Conservation (phyloP, 108 stramenopile species). For the Cyclostephanos tholiformis region DNA sequence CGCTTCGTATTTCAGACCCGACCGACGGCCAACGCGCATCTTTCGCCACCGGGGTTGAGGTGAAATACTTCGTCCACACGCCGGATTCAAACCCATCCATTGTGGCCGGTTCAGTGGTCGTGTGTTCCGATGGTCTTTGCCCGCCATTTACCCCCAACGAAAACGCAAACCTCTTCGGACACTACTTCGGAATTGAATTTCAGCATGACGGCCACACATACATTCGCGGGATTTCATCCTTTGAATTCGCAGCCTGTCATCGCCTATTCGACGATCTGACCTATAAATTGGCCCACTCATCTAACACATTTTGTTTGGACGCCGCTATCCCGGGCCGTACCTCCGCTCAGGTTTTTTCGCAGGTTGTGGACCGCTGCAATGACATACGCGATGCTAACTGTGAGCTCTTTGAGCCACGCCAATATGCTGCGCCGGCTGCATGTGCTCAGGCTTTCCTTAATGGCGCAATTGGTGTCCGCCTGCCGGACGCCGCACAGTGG, state of each 20-base stretch:
- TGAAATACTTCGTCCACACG: neutral
- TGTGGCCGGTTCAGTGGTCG: neutral
- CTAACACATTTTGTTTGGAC: neutral
- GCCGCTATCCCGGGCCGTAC: neutral
- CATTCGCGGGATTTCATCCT: conserved; percentile 17
- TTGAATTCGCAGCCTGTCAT: conserved; percentile 15
- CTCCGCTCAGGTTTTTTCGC: neutral
- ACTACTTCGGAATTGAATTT: conserved; percentile 29
- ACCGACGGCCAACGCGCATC: no score
- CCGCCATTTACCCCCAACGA: neutral
- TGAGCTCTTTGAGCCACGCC: neutral
- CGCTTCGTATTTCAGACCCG: neutral
- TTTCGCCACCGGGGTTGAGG: neutral
- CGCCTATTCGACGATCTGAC: conserved; percentile 4
- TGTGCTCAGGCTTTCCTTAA: neutral
- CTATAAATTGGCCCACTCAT: neutral
- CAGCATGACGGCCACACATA: neutral
- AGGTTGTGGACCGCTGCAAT: neutral
- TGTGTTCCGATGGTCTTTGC: neutral
- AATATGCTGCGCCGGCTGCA: conserved; percentile 3
- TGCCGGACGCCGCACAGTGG: neutral
- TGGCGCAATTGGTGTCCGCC: neutral
- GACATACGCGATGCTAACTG: conserved; percentile 8
- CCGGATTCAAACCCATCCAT: neutral
- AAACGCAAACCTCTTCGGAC: conserved; percentile 5